Evolutionary conservation across 192 early-diverging fungal genomes (phyloP).

Genomic region (Backusella luteola): DNA sequence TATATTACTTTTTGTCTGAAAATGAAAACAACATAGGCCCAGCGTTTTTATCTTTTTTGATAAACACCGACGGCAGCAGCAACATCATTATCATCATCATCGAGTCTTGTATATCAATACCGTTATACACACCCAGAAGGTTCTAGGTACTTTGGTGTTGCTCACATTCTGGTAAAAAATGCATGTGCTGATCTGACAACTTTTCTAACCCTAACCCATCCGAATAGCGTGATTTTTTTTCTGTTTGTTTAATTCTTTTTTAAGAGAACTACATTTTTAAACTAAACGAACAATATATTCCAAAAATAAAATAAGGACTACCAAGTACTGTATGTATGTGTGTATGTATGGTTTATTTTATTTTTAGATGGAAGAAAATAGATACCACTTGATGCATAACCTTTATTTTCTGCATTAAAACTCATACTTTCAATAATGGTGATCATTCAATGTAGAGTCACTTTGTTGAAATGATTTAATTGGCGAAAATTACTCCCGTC

Average conservation of each 20-base stretch:
- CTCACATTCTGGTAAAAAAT: background rate
- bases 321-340: background rate
- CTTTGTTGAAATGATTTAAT: background rate
- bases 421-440: background rate
- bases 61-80: too few relatives aligned
- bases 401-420: slow-evolving; percentile 1
- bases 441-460: background rate
- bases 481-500: background rate
- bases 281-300: background rate
- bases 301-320: background rate
- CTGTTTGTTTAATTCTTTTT: background rate
- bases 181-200: background rate
- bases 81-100: background rate
- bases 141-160: background rate
- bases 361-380: background rate
- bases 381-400: background rate
- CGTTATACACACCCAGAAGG: background rate
- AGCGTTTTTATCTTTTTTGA: background rate
- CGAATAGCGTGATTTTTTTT: slow-evolving; percentile 3
- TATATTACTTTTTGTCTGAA: background rate
- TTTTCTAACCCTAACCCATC: background rate
- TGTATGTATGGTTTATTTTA: background rate
- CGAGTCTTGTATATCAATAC: background rate
- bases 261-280: background rate
- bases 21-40: too few relatives aligned